phyloP scores from a whole-genome alignment of 2,329 filamentous ascomycete species.

The Aspergillus sp. region DNA sequence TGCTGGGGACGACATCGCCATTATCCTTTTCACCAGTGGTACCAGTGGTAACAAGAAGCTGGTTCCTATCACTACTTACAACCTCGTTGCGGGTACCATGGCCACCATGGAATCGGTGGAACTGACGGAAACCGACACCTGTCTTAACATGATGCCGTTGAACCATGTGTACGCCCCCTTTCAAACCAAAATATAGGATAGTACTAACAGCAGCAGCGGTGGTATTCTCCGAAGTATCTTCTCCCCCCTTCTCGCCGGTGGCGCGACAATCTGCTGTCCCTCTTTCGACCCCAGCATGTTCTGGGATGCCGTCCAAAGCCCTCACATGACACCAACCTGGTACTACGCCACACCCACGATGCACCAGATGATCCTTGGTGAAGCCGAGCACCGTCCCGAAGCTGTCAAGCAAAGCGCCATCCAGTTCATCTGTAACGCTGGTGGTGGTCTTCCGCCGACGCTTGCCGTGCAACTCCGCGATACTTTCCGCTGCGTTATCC shows the following conservation, averaged over 20 bases:
- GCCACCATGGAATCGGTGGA: constrained; percentile 52
- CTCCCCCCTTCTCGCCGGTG: constrained; percentile 49
- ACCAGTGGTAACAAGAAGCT: constrained; percentile 55
- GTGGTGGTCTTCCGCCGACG: constrained; percentile 48
- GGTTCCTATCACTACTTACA: constrained; percentile 48
- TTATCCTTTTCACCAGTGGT: constrained; percentile 53
- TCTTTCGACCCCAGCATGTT: constrained; percentile 51
- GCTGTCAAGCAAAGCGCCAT: constrained; percentile 41
- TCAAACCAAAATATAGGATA: background rate
- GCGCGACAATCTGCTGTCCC: constrained; percentile 49
- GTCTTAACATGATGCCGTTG: constrained; percentile 55
- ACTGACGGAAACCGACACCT: constrained; percentile 42
- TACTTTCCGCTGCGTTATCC: constrained; percentile 46
- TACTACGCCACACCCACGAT: constrained; percentile 55
- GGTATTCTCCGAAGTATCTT: constrained; percentile 51
- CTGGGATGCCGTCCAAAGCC: constrained; percentile 48
- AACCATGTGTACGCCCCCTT: constrained; percentile 48
- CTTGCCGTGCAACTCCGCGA: constrained; percentile 45
- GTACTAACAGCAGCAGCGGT: constrained; percentile 28
- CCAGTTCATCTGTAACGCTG: constrained; percentile 51
- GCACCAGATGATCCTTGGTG: constrained; percentile 50
- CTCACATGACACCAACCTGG: constrained; percentile 43
- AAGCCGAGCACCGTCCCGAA: constrained; percentile 34
- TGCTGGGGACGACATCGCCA: constrained; percentile 40
- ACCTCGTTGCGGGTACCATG: constrained; percentile 46